phyloP scores from a whole-genome alignment of 2,329 filamentous ascomycete species.

The Penicillium expansum region DNA sequence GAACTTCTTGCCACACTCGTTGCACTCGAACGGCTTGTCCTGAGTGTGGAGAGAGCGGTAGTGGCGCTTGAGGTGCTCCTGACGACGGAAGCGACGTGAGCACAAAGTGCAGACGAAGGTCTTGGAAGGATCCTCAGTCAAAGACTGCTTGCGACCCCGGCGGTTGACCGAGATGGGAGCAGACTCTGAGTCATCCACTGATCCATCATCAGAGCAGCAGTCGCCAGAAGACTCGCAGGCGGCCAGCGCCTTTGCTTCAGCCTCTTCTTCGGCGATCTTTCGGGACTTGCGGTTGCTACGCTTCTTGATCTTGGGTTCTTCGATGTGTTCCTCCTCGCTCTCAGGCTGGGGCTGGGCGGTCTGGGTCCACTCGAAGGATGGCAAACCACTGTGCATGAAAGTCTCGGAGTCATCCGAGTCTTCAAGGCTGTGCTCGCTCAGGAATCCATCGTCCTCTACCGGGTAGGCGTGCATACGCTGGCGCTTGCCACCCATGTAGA shows the following conservation, averaged over 20 bases:
- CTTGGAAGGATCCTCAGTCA: conserved; percentile 97
- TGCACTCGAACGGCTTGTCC: conserved; percentile 97
- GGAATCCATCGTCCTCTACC: conserved; percentile 72
- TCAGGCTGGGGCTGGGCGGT: conserved; percentile 22
- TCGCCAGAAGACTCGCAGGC: conserved; percentile 15
- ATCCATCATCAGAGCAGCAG: conserved; percentile 41
- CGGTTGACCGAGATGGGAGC: conserved; percentile 66
- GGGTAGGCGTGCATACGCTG: conserved; percentile 69
- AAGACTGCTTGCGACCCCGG: conserved; percentile 94
- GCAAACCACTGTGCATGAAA: conserved; percentile 60
- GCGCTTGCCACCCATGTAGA: conserved; percentile 65
- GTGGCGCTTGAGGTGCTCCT: conserved; percentile 98
- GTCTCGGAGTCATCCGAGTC: conserved; percentile 68
- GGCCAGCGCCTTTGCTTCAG: conserved; percentile 41
- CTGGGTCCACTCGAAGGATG: conserved; percentile 57
- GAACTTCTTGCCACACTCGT: conserved; percentile 98
- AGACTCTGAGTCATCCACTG: conserved; percentile 43
- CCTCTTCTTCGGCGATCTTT: conserved; percentile 46
- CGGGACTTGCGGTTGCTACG: conserved; percentile 42
- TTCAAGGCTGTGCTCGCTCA: conserved; percentile 72
- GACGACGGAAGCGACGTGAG: conserved; percentile 93
- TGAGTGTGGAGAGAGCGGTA: conserved; percentile 97
- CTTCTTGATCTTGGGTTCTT: conserved; percentile 52
- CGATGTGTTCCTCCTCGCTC: conserved; percentile 44
- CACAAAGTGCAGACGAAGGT: conserved; percentile 96